phyloP scores from a whole-genome alignment of 2,329 filamentous ascomycete species.

The Torrubiellomyces zombiae region DNA sequence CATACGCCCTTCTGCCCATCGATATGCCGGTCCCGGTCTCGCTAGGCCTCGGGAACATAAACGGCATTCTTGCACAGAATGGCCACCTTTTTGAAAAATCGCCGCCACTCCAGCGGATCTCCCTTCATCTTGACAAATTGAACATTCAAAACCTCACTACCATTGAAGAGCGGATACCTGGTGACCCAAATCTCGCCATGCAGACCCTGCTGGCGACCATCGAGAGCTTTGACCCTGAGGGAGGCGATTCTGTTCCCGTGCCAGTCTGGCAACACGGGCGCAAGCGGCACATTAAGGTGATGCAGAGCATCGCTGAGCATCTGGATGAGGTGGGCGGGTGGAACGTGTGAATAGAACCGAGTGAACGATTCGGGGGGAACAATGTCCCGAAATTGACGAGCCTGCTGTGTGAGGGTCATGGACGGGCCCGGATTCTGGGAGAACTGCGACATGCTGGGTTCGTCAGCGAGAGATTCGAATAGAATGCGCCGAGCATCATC shows the following conservation, averaged over 20 bases:
- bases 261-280: constrained; percentile 26
- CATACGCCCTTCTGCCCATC: too few species aligned
- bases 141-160: constrained; percentile 58
- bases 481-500: constrained; percentile 22
- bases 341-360: constrained; percentile 77
- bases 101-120: constrained; percentile 88
- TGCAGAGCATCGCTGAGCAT: constrained; percentile 70
- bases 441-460: constrained; percentile 79
- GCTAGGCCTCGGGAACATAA: constrained; percentile 31
- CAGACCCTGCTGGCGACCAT: constrained; percentile 54
- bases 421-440: constrained; percentile 62
- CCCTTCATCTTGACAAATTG: constrained; percentile 90
- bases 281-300: constrained; percentile 65
- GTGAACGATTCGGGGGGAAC: constrained; percentile 75
- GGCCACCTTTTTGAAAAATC: constrained; percentile 94
- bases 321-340: constrained; percentile 58
- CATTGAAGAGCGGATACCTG: constrained; percentile 37
- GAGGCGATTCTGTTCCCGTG: constrained; percentile 40
- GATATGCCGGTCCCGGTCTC: too few species aligned
- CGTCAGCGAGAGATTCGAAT: constrained; percentile 57
- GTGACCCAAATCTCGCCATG: constrained; percentile 64
- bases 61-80: constrained; percentile 76
- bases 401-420: constrained; percentile 73
- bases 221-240: constrained; percentile 59
- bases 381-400: constrained; percentile 78